These are phyloP conservation scores for Senna siamea DNA, from an alignment of 306 rosid species.

Conservation along the genomic window DNA sequence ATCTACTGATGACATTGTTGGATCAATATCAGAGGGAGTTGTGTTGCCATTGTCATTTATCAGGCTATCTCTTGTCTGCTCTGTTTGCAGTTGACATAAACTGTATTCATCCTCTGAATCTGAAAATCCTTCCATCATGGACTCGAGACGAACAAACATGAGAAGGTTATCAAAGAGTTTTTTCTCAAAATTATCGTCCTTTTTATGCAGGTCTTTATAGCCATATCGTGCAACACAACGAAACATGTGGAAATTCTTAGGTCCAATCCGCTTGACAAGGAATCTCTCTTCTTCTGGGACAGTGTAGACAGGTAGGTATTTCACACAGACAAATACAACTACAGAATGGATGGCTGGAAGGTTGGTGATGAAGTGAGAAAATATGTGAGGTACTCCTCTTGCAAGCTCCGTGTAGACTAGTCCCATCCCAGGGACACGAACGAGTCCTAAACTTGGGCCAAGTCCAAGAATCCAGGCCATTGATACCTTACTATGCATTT, in stretches of 20 bases:
- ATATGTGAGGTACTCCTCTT: constrained; percentile 92
- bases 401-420: constrained; percentile 97
- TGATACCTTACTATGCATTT: constrained; percentile 90
- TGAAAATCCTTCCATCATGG: constrained; percentile 92
- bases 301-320: constrained; percentile 91
- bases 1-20: constrained; percentile 62
- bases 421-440: constrained; percentile 96
- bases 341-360: constrained; percentile 95
- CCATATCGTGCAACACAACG: constrained; percentile 95
- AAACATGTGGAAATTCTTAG: constrained; percentile 83
- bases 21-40: constrained; percentile 47
- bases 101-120: constrained; percentile 82
- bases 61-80: constrained; percentile 45
- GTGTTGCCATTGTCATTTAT: constrained; percentile 47
- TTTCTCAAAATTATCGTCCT: constrained; percentile 84
- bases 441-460: constrained; percentile 94
- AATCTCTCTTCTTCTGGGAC: constrained; percentile 93
- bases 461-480: constrained; percentile 99
- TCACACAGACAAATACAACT: constrained; percentile 88
- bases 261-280: constrained; percentile 89
- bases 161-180: constrained; percentile 79
- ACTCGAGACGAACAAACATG: constrained; percentile 69
- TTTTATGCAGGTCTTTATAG: constrained; percentile 83
- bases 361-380: constrained; percentile 97
- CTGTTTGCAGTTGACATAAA: constrained; percentile 55